Evolutionary conservation across 352 stramenopile genomes (phyloP), one percentile per base, ranked within the genome.

Genomic region (Phytopythium kandeliae): DNA sequence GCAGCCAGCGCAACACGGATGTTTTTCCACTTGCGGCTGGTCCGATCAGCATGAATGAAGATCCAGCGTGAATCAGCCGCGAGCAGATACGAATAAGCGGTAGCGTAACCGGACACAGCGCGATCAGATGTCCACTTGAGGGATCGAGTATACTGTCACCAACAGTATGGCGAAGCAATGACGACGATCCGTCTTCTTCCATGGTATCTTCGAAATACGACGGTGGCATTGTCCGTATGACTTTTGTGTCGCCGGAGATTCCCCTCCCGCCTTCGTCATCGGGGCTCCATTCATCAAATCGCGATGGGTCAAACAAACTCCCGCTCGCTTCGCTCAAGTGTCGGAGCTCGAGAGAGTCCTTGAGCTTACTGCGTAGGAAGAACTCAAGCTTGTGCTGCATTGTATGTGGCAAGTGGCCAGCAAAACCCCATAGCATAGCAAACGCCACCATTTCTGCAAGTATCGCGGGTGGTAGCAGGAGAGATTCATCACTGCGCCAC

Each of bases 321-420:
- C 57, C 63, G 12, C 41, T 54, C 0, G 65, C 19, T 3, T 84
- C 73, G 2, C 41, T 40, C 16, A 78, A 41, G 24, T 70, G 61
- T 13, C 69, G 74, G 1, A 68, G 55, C 19, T 78, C 65, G 9
- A 51, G 55, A 11, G 61, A 52, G 9, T 64, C 58, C 38, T 86
- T 81, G 16, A 65, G 50, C 15, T 81, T 62, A 1, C 54, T 40
- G 22, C 67, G 68, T 9, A 86, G 25, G 34, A 66, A 69, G 24
- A 64, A 66, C 28, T 88, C 77, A 13, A 88, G 41, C 24, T 85
- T 85, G 22, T 67, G 56, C 13, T 69, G 67, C 11, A 60, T 49
- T 0, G 59, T 16, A 22, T 83, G 72, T 8, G 28, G 26, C 0
- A 85, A 33, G n/a, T 86, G 77, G 0, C 74, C 71, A 4, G 51